These are phyloP conservation scores for Boletus mariae DNA, from an alignment of 1,284 basidiomycete genomes.

Conservation along the genomic window DNA sequence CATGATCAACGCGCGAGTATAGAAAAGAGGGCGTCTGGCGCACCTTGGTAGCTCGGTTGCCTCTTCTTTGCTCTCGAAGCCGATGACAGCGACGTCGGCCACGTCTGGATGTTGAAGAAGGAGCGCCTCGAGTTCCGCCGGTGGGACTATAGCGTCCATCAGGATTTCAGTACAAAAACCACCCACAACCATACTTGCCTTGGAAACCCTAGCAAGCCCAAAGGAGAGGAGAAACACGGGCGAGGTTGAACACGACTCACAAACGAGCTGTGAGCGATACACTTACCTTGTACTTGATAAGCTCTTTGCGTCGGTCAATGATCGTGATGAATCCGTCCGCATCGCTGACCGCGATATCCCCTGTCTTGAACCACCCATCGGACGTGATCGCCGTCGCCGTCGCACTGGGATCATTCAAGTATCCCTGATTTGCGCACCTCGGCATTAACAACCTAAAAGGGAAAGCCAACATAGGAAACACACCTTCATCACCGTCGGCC, in stretches of 20 bases:
- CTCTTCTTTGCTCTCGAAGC: constrained; percentile 55
- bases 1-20: background rate
- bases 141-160: constrained; percentile 54
- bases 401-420: constrained; percentile 63
- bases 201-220: constrained; percentile 49
- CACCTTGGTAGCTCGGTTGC: constrained; percentile 78
- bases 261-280: background rate
- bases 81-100: constrained; percentile 72
- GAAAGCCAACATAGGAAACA: background rate
- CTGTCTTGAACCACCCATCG: constrained; percentile 83
- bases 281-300: constrained; percentile 78
- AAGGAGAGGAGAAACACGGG: background rate
- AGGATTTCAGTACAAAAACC: constrained; percentile 4
- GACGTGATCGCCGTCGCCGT: constrained; percentile 64
- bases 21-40: background rate
- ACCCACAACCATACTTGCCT: constrained; percentile 38
- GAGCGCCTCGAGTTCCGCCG: constrained; percentile 77
- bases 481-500: constrained; percentile 78
- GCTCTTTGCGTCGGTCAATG: constrained; percentile 73
- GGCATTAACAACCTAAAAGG: background rate
- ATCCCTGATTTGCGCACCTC: constrained; percentile 42
- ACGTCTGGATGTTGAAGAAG: constrained; percentile 70
- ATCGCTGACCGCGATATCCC: constrained; percentile 67
- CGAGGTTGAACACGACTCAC: background rate
- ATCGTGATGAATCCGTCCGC: constrained; percentile 62